Evolutionary conservation across 768 basidiomycete genomes (phyloP).

Genomic region (Kwoniella bestiolae): DNA sequence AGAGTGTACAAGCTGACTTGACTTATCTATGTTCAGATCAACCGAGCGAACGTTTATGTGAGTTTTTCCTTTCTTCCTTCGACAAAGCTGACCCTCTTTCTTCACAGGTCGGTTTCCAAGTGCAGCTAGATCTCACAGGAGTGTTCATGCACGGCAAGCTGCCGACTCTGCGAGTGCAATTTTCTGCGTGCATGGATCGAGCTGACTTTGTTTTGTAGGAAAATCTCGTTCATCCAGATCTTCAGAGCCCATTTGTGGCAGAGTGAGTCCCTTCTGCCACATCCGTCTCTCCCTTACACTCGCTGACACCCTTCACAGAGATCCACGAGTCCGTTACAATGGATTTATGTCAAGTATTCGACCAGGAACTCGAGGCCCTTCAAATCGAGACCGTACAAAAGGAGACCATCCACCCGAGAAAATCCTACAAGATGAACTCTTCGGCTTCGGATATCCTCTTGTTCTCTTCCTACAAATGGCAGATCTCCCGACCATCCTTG

Average conservation of each 20-base stretch:
- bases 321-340: constrained; percentile 65
- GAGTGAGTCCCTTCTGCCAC: constrained; percentile 28
- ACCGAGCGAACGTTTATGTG: constrained; percentile 84
- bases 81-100: constrained; percentile 2
- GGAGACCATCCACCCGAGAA: constrained; percentile 98
- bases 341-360: constrained; percentile 86
- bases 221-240: constrained; percentile 99
- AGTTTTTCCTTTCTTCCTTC: not conserved
- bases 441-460: constrained; percentile 98
- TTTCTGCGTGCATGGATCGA: not conserved
- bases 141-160: constrained; percentile 88
- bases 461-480: constrained; percentile 92
- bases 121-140: constrained; percentile 89
- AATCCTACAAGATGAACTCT: constrained; percentile 99
- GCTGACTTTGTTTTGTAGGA: constrained; percentile 52
- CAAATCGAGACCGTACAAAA: constrained; percentile 99
- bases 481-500: constrained; percentile 92
- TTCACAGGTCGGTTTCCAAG: constrained; percentile 85
- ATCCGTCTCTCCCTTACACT: not conserved
- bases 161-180: constrained; percentile 29
- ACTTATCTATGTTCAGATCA: constrained; percentile 63
- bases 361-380: constrained; percentile 95
- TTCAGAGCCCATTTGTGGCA: constrained; percentile 99
- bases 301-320: constrained; percentile 60
- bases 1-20: not conserved